Evolutionary conservation across 495 filamentous ascomycete species (phyloP).

Genomic region (Penicillium alfredii): DNA sequence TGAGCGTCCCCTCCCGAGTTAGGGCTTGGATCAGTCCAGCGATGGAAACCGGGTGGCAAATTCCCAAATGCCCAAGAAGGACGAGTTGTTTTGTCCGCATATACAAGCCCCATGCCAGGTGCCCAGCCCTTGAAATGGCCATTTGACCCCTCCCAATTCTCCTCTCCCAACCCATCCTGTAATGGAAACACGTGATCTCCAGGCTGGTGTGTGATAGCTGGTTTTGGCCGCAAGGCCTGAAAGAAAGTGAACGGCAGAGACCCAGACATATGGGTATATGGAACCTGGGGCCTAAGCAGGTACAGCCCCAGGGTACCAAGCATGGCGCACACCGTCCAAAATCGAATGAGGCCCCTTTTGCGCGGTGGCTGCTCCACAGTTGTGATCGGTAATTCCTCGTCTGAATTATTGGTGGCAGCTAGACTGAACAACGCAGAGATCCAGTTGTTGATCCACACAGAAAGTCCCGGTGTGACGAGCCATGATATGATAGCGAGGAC

Average conservation of each 20-base stretch:
- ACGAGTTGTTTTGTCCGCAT: neutral
- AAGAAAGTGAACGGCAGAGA: slow-evolving; percentile 21
- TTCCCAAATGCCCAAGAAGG: slow-evolving; percentile 16
- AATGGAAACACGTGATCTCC: slow-evolving; percentile 15
- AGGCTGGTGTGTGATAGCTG: neutral
- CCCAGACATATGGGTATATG: slow-evolving; percentile 22
- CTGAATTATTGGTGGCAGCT: neutral
- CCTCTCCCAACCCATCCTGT: slow-evolving; percentile 7
- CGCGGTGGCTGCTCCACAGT: neutral
- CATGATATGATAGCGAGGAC: slow-evolving; percentile 11
- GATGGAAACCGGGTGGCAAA: slow-evolving; percentile 17
- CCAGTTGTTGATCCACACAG: slow-evolving; percentile 7
- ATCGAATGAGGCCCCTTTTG: neutral
- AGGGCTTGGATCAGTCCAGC: slow-evolving; percentile 5
- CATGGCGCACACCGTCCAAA: slow-evolving; percentile 8
- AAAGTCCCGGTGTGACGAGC: slow-evolving; percentile 9
- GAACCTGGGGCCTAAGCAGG: slow-evolving; percentile 18
- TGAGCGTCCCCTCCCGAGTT: neutral
- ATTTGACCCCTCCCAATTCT: slow-evolving; percentile 17
- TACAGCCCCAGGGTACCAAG: slow-evolving; percentile 3
- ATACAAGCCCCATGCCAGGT: slow-evolving; percentile 1
- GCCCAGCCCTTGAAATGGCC: slow-evolving; percentile 23
- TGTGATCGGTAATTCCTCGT: slow-evolving; percentile 4
- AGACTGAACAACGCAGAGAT: slow-evolving; percentile 7
- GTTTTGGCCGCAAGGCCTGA: slow-evolving; percentile 4